Percentiles rank a stretch among this genome's conserved stretches.
These are phyloP conservation scores for Aspergillus hortae DNA, from an alignment of 2,329 filamentous ascomycete species.

Conservation along the genomic window DNA sequence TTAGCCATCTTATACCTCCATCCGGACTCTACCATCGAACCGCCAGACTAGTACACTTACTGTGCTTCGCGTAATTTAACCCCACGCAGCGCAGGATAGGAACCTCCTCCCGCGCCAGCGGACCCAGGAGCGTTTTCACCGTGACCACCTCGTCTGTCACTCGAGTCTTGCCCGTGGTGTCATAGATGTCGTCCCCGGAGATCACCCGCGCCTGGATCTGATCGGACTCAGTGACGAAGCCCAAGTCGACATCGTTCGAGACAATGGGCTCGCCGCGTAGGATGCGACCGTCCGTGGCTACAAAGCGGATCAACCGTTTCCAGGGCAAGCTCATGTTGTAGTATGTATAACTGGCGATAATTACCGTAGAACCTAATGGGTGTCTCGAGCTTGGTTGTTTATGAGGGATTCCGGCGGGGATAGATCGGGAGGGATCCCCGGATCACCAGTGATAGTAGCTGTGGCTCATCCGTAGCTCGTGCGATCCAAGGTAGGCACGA, in stretches of 20 bases:
- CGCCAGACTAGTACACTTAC: constrained; percentile 24
- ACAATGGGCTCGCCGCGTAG: constrained; percentile 53
- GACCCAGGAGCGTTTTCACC: constrained; percentile 54
- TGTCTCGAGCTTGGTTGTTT: neutral
- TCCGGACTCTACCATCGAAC: neutral
- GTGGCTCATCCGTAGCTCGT: too few relatives aligned
- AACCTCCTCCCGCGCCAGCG: constrained; percentile 49
- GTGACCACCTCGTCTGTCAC: constrained; percentile 54
- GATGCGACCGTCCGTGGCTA: constrained; percentile 48
- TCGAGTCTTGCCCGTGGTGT: constrained; percentile 44
- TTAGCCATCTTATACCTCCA: neutral
- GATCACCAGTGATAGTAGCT: neutral
- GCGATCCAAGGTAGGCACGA: too few relatives aligned
- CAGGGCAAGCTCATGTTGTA: constrained; percentile 35
- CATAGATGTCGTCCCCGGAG: constrained; percentile 49
- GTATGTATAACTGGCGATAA: neutral
- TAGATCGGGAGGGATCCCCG: neutral
- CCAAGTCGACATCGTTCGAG: constrained; percentile 44
- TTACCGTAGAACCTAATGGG: neutral
- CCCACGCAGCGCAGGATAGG: constrained; percentile 58
- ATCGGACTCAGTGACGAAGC: constrained; percentile 45
- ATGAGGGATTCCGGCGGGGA: neutral
- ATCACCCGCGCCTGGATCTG: constrained; percentile 53
- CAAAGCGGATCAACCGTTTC: constrained; percentile 55
- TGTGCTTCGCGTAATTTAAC: constrained; percentile 59